phyloP scores from a whole-genome alignment of 768 basidiomycete species.

The Cytidiella melzeri region DNA sequence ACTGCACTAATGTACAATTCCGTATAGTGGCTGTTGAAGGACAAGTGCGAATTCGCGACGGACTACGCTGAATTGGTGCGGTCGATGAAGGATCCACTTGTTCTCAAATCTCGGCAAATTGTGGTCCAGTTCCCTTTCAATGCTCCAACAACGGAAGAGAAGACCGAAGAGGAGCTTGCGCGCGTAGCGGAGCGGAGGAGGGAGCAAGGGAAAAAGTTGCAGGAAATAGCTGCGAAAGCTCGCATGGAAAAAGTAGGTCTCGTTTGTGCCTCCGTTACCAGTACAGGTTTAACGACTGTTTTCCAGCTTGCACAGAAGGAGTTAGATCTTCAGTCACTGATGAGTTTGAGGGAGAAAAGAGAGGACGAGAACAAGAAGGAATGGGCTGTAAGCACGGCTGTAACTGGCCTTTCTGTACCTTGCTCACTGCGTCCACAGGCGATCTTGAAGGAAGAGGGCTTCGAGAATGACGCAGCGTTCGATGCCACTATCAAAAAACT shows the following conservation, averaged over 20 bases:
- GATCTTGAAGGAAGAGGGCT: constrained; percentile 60
- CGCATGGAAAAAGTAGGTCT: constrained; percentile 72
- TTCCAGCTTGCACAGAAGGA: constrained; percentile 69
- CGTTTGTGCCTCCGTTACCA: background rate
- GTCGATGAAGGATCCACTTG: constrained; percentile 57
- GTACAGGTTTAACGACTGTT: background rate
- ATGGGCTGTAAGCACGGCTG: constrained; percentile 50
- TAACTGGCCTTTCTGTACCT: background rate
- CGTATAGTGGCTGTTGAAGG: constrained; percentile 83
- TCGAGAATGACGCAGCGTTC: constrained; percentile 71
- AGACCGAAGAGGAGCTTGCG: constrained; percentile 86
- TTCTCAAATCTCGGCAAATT: constrained; percentile 57
- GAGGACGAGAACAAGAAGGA: constrained; percentile 61
- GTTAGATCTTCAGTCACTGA: constrained; percentile 59
- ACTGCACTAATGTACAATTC: background rate
- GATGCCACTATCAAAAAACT: constrained; percentile 84
- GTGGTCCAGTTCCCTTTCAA: constrained; percentile 88
- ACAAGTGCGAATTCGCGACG: constrained; percentile 74
- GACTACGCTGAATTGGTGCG: constrained; percentile 72
- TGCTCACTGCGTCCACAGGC: constrained; percentile 31
- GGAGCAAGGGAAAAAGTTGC: constrained; percentile 84
- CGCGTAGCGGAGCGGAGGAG: constrained; percentile 70
- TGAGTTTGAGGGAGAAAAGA: constrained; percentile 57
- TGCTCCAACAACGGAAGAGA: constrained; percentile 59
- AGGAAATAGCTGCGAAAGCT: constrained; percentile 85